Base-by-base conservation (phyloP, 2,329 filamentous ascomycete species). In the Xylariales sp. region DNA sequence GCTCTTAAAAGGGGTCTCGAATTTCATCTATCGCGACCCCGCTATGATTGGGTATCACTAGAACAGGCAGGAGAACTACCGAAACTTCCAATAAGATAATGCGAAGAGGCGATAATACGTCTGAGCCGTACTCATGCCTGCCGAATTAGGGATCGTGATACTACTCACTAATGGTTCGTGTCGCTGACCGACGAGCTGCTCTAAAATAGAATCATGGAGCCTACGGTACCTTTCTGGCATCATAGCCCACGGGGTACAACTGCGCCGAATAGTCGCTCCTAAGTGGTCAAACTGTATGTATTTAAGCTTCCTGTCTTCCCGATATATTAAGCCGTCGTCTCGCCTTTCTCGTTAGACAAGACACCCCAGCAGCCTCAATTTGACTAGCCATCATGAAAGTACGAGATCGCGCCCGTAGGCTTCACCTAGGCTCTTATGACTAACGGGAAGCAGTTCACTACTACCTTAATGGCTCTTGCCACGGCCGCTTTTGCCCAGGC, bases 381-480 rank as follows among this genome's bases (percentile, higher is more conserved):
- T 18, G 18, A 28, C 36, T 3, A 34, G 49, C 6, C 41, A 50
- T 23, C 46, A 68, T 68, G 66, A 68, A 68, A 50, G 66, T 68
- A 65, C 3, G 39, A 30, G 12, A 6, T 12, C 10, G 46, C 9
- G 12, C 16, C 16, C 28, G 3, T 43, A 43, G n/a, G 5, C 41
- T 28, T 53, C 9, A 39, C 5, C 8, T 1, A 14, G 16, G 18
- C 6, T 5, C 18, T 48, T 9, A 39, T 43, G 8, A 28, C 58
- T 66, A n/a, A 69, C 18, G n/a, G 39, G 16, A 10, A 48, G 28
- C 41, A 69, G 64, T 65, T 67, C 34, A 59, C 53, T 23, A 59
- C 48, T 53, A 46, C 57, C 28, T 64, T 69, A 48, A 59, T 57
- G 28, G 60, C 64, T 52, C 64, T 69, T 12, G 62, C 68, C 6